These are phyloP conservation scores for Sugiyamaella novakii DNA, from an alignment of 1,139 yeast species.

Conservation along the genomic window DNA sequence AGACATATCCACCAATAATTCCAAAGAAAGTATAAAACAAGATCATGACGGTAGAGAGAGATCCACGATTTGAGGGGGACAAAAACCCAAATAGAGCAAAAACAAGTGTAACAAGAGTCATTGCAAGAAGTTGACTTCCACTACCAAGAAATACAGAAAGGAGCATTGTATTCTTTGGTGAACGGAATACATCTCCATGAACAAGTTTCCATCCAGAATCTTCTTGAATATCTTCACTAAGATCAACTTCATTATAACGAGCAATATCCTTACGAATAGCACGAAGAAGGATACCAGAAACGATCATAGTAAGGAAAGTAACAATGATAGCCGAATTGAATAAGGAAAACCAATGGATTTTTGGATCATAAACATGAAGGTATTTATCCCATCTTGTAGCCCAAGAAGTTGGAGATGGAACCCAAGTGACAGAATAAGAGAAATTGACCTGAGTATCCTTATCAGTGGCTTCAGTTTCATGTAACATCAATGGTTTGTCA, in stretches of 20 bases:
- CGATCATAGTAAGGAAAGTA: slow-evolving; percentile 70
- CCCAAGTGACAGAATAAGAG: slow-evolving; percentile 67
- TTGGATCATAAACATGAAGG: slow-evolving; percentile 86
- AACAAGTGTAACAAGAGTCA: slow-evolving; percentile 71
- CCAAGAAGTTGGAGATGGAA: slow-evolving; percentile 77
- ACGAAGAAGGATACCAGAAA: slow-evolving; percentile 75
- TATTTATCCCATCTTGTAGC: slow-evolving; percentile 99
- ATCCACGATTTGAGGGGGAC: slow-evolving; percentile 94
- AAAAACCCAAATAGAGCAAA: slow-evolving; percentile 88
- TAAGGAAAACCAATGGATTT: slow-evolving; percentile 93
- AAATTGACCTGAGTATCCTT: slow-evolving; percentile 50
- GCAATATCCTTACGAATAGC: slow-evolving; percentile 84
- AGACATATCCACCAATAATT: slow-evolving; percentile 79
- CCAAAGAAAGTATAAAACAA: slow-evolving; percentile 80
- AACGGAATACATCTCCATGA: slow-evolving; percentile 92
- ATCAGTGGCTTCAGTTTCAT: slow-evolving; percentile 39
- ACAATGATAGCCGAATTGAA: slow-evolving; percentile 83
- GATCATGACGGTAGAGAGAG: slow-evolving; percentile 87
- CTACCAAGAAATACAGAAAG: slow-evolving; percentile 84
- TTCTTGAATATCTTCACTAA: slow-evolving; percentile 80
- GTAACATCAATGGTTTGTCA: slow-evolving; percentile 47
- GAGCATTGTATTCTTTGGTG: slow-evolving; percentile 71
- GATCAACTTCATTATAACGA: slow-evolving; percentile 83
- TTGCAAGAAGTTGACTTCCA: slow-evolving; percentile 80
- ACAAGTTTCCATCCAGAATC: slow-evolving; percentile 98